Evolutionary conservation across 2,329 filamentous ascomycete genomes (phyloP).

Genomic region (Cladobotryum protrusum): DNA sequence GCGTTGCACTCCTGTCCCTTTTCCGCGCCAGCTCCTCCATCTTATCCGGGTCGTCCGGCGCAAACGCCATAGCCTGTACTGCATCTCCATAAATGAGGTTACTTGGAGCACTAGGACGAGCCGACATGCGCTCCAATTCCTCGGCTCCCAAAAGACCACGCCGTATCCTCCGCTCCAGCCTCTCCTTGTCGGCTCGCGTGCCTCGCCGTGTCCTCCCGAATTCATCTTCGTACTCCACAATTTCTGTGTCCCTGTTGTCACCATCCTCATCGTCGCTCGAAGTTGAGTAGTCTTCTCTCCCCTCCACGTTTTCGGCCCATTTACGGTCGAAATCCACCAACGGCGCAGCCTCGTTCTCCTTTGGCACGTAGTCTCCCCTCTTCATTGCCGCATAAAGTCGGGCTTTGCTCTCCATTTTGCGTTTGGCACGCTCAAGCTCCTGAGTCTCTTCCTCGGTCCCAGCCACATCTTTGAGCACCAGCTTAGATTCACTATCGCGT

Average conservation of each 20-base stretch:
- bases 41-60: slow-evolving; percentile 60
- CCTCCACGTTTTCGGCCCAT: slow-evolving; percentile 69
- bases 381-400: slow-evolving; percentile 85
- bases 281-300: slow-evolving; percentile 53
- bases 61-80: slow-evolving; percentile 78
- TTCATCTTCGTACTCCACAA: slow-evolving; percentile 87
- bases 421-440: slow-evolving; percentile 64
- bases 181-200: slow-evolving; percentile 61
- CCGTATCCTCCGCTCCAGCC: slow-evolving; percentile 48
- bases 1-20: slow-evolving; percentile 72
- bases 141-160: slow-evolving; percentile 49
- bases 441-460: slow-evolving; percentile 58
- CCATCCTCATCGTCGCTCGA: slow-evolving; percentile 34
- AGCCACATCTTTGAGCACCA: slow-evolving; percentile 45
- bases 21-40: slow-evolving; percentile 76
- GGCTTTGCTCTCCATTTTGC: slow-evolving; percentile 86
- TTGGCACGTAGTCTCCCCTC: slow-evolving; percentile 71
- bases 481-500: slow-evolving; percentile 46
- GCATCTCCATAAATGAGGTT: slow-evolving; percentile 79
- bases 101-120: slow-evolving; percentile 57
- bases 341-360: slow-evolving; percentile 56
- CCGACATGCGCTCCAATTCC: slow-evolving; percentile 63
- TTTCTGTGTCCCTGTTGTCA: slow-evolving; percentile 46
- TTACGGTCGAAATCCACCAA: slow-evolving; percentile 94
- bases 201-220: slow-evolving; percentile 77